These are phyloP conservation scores for Zygoascus sp. DNA, from an alignment of 1,139 yeast genomes.

Conservation along the genomic window DNA sequence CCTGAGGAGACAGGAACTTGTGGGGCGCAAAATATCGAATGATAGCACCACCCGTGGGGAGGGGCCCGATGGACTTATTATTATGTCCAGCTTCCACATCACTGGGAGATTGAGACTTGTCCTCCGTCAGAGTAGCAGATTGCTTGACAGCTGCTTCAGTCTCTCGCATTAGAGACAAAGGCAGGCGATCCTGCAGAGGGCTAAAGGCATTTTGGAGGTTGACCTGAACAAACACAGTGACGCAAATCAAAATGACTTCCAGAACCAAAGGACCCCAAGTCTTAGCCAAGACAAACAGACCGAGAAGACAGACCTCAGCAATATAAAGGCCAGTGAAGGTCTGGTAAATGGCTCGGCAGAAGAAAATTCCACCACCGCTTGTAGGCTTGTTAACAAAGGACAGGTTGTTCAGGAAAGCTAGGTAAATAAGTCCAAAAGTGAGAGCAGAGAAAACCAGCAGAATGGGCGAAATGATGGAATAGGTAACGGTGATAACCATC, in stretches of 20 bases:
- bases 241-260: conserved; percentile 58
- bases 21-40: conserved; percentile 51
- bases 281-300: conserved; percentile 82
- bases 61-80: conserved; percentile 1
- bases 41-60: conserved; percentile 21
- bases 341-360: conserved; percentile 84
- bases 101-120: conserved; percentile 3
- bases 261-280: conserved; percentile 92
- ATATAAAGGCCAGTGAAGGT: conserved; percentile 82
- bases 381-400: conserved; percentile 63
- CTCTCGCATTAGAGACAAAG: conserved; percentile 42
- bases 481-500: conserved; percentile 74
- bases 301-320: conserved; percentile 80
- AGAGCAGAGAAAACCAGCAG: conserved; percentile 64
- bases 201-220: conserved; percentile 60
- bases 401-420: conserved; percentile 77
- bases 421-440: conserved; percentile 66
- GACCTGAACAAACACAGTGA: conserved; percentile 64
- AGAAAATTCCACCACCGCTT: conserved; percentile 79
- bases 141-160: conserved; percentile 4
- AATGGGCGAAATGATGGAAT: conserved; percentile 77
- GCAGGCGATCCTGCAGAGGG: conserved; percentile 61
- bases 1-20: conserved; percentile 42
- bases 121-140: conserved; percentile 9
- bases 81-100: conserved; percentile 7